Base-by-base conservation (phyloP, 257 asterid genomes). In the Primulina huaijiensis region DNA sequence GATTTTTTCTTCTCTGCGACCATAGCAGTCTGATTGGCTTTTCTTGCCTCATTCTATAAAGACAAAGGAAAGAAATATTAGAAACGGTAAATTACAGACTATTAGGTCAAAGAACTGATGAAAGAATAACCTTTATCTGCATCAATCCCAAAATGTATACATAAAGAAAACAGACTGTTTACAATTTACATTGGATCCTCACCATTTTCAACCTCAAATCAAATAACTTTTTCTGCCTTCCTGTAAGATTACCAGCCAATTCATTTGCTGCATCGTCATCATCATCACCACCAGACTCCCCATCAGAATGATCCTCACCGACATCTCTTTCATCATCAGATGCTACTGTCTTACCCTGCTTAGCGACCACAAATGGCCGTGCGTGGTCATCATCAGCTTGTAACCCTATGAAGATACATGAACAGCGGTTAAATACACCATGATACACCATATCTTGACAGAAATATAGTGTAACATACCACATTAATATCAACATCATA, bases 11-110 rank as follows among this genome's bases (percentile, higher is more conserved):
- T 94, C 85, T 89, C 99, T 1, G 86, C 82, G 37, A 87, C 96
- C 88, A 90, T 87, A 19, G 96, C 97, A 75, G 89, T 84, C 81
- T 89, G 96, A 75, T 91, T 91, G 73, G 97, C 97, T 76, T 91
- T 94, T 77, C 90, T 86, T 65, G 99, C 97, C 69, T 81, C 87
- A 57, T 88, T 85, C 96, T 94, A 82, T 74, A 61, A 72, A 67
- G 53, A 31, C 58, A 46, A 64, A 60, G 62, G 67, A 43, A 71
- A 50, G 17, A 50, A 40, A 69, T 66, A 59, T 53, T 14, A 64
- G 25, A 67, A 7, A 57, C 7, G 38, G 20, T 34, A 50, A 50
- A 7, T 16, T 16, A 57, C 16, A 43, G 40, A 37, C 21, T 27
- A 30, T 30, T 40, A 11, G 6, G 2, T 1, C 29, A 27, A 27